Evolutionary conservation across 176 grass and related monocot species (phyloP).

Genomic region (Ananas comosus): DNA sequence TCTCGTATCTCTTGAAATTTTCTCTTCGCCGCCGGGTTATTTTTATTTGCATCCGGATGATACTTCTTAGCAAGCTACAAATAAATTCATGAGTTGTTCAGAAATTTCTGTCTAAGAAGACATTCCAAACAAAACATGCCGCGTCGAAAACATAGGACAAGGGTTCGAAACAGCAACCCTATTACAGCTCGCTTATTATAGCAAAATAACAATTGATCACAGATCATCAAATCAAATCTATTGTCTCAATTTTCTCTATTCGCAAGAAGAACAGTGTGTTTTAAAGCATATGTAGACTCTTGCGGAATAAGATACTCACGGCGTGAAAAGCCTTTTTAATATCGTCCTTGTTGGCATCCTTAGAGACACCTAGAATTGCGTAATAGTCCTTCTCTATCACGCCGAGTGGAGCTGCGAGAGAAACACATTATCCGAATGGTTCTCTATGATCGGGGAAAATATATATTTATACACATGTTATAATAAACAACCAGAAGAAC

Average conservation of each 20-base stretch:
- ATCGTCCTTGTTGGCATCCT: slow-evolving; percentile 66
- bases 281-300: neutral
- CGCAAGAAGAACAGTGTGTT: neutral
- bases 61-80: slow-evolving; percentile 91
- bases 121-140: neutral
- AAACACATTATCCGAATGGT: neutral
- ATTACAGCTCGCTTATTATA: neutral
- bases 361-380: slow-evolving; percentile 69
- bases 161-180: neutral
- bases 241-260: too few species aligned
- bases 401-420: slow-evolving; percentile 33
- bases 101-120: neutral
- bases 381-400: slow-evolving; percentile 64
- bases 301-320: slow-evolving; percentile 40
- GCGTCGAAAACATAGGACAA: neutral
- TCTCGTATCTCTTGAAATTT: slow-evolving; percentile 94
- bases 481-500: slow-evolving; percentile 19
- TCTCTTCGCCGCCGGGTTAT: slow-evolving; percentile 60
- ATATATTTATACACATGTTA: slow-evolving; percentile 19
- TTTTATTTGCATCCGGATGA: slow-evolving; percentile 84
- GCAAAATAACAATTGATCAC: neutral
- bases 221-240: neutral
- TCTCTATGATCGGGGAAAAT: neutral
- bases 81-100: neutral
- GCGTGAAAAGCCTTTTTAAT: slow-evolving; percentile 92